A percentile compares a stretch with the other conserved stretches of the same genome.
These are phyloP conservation scores for Priceomyces melissophilus DNA, from an alignment of 805 yeast genomes.

Conservation along the genomic window DNA sequence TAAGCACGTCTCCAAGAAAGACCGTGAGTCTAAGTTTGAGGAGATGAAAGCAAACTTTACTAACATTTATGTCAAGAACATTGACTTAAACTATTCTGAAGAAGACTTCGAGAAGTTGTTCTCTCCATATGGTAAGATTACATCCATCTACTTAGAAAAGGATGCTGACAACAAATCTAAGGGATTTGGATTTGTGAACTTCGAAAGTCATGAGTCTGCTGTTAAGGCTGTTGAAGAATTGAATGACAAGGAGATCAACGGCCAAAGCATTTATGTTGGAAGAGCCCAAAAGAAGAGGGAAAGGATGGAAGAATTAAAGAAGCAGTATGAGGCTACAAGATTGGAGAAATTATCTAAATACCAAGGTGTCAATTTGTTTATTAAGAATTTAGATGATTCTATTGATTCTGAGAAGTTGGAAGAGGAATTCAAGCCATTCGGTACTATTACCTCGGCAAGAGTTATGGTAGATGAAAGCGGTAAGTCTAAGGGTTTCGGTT, in stretches of 20 bases:
- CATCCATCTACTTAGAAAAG: constrained; percentile 76
- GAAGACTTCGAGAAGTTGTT: constrained; percentile 73
- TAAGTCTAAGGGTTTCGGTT: constrained; percentile 97
- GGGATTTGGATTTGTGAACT: constrained; percentile 97
- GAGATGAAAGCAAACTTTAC: constrained; percentile 91
- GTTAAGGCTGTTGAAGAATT: constrained; percentile 87
- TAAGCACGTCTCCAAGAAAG: constrained; percentile 86
- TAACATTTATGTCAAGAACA: constrained; percentile 92
- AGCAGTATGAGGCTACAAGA: constrained; percentile 88
- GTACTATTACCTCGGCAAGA: constrained; percentile 92
- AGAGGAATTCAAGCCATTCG: constrained; percentile 91
- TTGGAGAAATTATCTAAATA: constrained; percentile 88
- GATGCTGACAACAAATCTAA: constrained; percentile 85
- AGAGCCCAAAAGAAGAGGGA: constrained; percentile 99
- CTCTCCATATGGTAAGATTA: constrained; percentile 69
- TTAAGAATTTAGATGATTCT: constrained; percentile 93
- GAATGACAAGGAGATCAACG: constrained; percentile 81
- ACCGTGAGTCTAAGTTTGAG: constrained; percentile 90
- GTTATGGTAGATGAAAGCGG: constrained; percentile 94
- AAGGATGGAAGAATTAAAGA: constrained; percentile 92
- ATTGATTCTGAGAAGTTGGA: constrained; percentile 87
- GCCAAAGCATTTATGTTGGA: constrained; percentile 88
- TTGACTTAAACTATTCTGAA: constrained; percentile 65
- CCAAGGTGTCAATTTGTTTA: constrained; percentile 96
- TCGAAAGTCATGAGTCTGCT: constrained; percentile 82